Conservation (phyloP, 1,284 basidiomycete genomes). For the Coniferiporia weirii region DNA sequence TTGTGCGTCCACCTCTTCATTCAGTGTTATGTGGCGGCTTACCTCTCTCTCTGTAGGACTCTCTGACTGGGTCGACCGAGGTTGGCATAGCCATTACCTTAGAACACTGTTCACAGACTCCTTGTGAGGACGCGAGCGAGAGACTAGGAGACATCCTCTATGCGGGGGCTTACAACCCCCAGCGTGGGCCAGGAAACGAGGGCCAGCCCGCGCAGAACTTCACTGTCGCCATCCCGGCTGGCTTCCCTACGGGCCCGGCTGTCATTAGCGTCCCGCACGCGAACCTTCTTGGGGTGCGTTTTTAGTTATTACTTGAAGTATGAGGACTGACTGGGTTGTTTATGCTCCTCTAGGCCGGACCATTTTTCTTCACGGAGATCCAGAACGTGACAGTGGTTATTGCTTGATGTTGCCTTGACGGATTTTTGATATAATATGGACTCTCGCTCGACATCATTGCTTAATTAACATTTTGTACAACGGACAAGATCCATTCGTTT, state of each 20-base stretch:
- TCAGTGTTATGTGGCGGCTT: neutral
- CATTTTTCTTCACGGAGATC: constrained; percentile 10
- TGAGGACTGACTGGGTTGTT: neutral
- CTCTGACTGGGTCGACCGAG: constrained; percentile 35
- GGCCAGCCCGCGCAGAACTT: constrained; percentile 46
- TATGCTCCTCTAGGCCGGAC: constrained; percentile 8
- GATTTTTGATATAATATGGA: too few relatives aligned
- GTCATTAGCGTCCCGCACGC: constrained; percentile 40
- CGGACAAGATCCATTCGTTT: too few relatives aligned
- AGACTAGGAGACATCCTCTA: constrained; percentile 41
- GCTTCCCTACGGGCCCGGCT: constrained; percentile 28
- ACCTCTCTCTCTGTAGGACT: constrained; percentile 27
- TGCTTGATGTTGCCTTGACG: neutral
- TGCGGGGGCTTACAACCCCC: constrained; percentile 38
- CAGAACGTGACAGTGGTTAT: constrained; percentile 12
- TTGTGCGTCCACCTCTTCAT: constrained; percentile 30
- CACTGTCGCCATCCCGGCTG: constrained; percentile 39
- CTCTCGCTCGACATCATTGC: too few relatives aligned
- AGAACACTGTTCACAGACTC: constrained; percentile 29
- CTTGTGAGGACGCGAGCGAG: constrained; percentile 29
- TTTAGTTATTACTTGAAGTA: neutral
- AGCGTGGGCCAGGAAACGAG: constrained; percentile 22
- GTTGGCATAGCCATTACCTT: constrained; percentile 40
- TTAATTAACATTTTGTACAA: too few relatives aligned
- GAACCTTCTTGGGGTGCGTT: constrained; percentile 42